Evolutionary conservation across 2,329 filamentous ascomycete genomes (phyloP).

Genomic region (Nothophoma quercina): DNA sequence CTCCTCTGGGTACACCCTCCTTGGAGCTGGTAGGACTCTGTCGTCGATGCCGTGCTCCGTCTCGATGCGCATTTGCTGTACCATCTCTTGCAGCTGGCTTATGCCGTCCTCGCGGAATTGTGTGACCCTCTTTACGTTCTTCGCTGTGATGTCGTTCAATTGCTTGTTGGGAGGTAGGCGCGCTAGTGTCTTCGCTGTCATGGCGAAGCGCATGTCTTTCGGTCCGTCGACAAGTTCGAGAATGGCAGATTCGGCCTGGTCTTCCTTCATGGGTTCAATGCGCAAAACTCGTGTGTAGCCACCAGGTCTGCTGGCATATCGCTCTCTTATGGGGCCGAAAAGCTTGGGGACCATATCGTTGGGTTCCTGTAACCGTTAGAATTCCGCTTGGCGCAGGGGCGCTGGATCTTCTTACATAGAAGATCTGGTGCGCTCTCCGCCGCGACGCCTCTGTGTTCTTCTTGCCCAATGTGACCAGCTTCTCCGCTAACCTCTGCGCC

Average conservation of each 20-base stretch:
- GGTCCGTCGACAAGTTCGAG: constrained; percentile 95
- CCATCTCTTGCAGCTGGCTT: constrained; percentile 69
- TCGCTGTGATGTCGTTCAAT: constrained; percentile 74
- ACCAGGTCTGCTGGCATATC: constrained; percentile 81
- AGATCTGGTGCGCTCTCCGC: constrained; percentile 77
- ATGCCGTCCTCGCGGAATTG: constrained; percentile 73
- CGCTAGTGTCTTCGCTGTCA: constrained; percentile 87
- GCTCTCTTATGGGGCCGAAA: constrained; percentile 80
- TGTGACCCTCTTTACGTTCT: constrained; percentile 86
- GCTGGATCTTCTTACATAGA: constrained; percentile 75
- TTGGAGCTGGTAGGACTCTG: constrained; percentile 36
- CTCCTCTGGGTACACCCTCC: constrained; percentile 43
- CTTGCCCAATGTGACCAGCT: constrained; percentile 93
- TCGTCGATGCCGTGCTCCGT: constrained; percentile 36
- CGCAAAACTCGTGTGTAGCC: constrained; percentile 95
- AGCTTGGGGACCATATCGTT: constrained; percentile 80
- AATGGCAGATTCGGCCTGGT: constrained; percentile 89
- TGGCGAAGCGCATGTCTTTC: constrained; percentile 90
- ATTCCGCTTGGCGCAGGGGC: constrained; percentile 14
- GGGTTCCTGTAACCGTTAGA: constrained; percentile 63
- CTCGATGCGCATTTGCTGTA: constrained; percentile 50
- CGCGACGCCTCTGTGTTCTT: constrained; percentile 85
- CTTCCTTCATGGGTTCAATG: constrained; percentile 85
- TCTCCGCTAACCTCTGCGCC: constrained; percentile 90
- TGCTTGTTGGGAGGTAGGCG: constrained; percentile 62